phyloP scores from a whole-genome alignment of 345 rosid species.

The Populus tremula region DNA sequence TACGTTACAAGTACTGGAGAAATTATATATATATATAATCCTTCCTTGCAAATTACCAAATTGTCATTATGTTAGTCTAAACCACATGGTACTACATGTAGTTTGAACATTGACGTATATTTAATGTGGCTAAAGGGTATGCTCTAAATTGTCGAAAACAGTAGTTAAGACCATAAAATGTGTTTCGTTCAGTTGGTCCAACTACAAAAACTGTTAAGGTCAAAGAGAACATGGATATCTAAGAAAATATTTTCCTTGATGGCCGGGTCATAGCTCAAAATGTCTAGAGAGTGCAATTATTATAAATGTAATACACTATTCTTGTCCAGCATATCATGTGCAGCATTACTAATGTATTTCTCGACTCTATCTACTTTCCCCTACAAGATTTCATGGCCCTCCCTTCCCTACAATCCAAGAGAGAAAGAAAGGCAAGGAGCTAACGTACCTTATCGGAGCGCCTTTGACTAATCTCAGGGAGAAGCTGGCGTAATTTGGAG shows the following conservation, averaged over 20 bases:
- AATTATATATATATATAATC: neutral
- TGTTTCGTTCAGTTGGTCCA: conserved; percentile 10
- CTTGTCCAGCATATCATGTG: neutral
- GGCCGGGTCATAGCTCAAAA: conserved; percentile 8
- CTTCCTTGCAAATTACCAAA: neutral
- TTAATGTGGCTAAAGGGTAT: neutral
- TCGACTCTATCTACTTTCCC: neutral
- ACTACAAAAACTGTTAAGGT: conserved; percentile 18
- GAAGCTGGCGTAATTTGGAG: conserved; percentile 75
- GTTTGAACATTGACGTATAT: neutral
- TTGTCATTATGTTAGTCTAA: neutral
- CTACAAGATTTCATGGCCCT: neutral
- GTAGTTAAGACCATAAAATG: neutral
- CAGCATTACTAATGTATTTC: neutral
- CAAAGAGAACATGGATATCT: conserved; percentile 20
- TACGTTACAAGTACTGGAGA: neutral
- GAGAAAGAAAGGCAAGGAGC: neutral
- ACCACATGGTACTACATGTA: neutral
- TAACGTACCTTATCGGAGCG: conserved; percentile 71
- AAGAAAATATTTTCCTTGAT: conserved; percentile 23
- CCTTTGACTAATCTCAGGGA: conserved; percentile 83
- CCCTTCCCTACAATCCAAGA: neutral
- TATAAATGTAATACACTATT: conserved; percentile 3
- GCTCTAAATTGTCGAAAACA: neutral
- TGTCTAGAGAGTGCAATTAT: neutral